Conservation (phyloP, 306 rosid genomes). For the Vicia faba region DNA sequence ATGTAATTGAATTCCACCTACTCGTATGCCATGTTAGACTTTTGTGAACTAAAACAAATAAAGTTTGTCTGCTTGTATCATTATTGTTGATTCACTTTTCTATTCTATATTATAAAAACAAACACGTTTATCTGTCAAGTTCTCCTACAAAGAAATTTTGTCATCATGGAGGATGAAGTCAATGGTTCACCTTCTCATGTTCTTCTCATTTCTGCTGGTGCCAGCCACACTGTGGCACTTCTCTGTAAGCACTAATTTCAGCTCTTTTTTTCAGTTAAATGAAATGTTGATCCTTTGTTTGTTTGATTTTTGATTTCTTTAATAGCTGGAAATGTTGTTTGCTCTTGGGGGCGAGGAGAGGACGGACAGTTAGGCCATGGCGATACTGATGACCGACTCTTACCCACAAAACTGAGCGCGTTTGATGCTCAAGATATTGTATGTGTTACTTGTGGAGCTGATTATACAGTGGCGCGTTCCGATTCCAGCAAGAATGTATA, state of each 20-base stretch:
- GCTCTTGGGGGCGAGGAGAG: constrained; percentile 99
- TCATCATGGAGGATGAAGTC: constrained; percentile 50
- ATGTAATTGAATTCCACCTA: constrained; percentile 14
- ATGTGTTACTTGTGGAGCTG: constrained; percentile 91
- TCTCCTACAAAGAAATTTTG: background rate
- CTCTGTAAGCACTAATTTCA: constrained; percentile 56
- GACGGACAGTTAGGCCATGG: constrained; percentile 98
- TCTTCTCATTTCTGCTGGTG: constrained; percentile 85
- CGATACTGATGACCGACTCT: constrained; percentile 73
- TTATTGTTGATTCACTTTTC: background rate
- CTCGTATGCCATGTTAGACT: background rate
- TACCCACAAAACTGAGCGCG: constrained; percentile 72
- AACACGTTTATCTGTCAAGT: background rate
- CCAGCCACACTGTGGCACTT: constrained; percentile 89
- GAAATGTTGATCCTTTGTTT: background rate
- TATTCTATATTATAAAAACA: background rate
- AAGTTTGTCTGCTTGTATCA: background rate
- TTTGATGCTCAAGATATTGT: constrained; percentile 71
- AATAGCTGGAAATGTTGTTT: constrained; percentile 82
- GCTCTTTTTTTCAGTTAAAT: background rate
- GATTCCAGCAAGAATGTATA: constrained; percentile 54
- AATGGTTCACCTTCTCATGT: constrained; percentile 60
- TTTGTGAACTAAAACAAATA: background rate
- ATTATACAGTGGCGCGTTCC: constrained; percentile 79
- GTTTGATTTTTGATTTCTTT: constrained; percentile 30